These are phyloP conservation scores for Scheffersomyces amazonensis DNA, from an alignment of 805 yeast genomes.

Conservation along the genomic window DNA sequence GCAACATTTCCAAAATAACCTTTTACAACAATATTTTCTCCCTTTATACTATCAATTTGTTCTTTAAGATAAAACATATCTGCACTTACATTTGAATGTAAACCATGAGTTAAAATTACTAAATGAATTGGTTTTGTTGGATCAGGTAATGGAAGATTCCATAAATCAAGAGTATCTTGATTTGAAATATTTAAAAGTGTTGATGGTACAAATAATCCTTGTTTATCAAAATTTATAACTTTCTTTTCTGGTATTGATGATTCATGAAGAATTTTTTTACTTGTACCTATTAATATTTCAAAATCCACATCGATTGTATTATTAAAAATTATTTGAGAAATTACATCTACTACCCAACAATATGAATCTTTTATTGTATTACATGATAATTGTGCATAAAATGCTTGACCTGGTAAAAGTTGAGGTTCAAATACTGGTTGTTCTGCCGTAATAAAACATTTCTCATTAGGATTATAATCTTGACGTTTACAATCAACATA, in stretches of 20 bases:
- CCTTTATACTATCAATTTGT: constrained; percentile 52
- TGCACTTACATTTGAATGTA: constrained; percentile 85
- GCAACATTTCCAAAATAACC: constrained; percentile 85
- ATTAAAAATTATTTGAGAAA: constrained; percentile 76
- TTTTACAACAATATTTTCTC: constrained; percentile 71
- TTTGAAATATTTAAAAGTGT: constrained; percentile 45
- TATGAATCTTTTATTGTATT: constrained; percentile 59
- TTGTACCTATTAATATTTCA: constrained; percentile 55
- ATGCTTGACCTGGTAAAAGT: constrained; percentile 63
- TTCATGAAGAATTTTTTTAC: constrained; percentile 34
- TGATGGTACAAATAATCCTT: constrained; percentile 22
- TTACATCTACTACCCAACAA: constrained; percentile 77
- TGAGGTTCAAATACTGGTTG: constrained; percentile 76
- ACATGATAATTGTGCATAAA: constrained; percentile 57
- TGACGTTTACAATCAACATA: constrained; percentile 77
- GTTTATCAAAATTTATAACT: constrained; percentile 20
- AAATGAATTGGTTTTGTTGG: constrained; percentile 66
- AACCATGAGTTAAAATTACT: constrained; percentile 86
- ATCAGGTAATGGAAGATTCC: constrained; percentile 63
- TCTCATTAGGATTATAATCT: constrained; percentile 54
- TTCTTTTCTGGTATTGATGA: constrained; percentile 19
- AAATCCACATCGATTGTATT: constrained; percentile 66
- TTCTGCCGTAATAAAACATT: constrained; percentile 67
- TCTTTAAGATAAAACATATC: constrained; percentile 90
- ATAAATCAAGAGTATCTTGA: constrained; percentile 63